A percentile compares a stretch with the other conserved stretches of the same genome.
Conservation (phyloP, 257 asterid species). For the Plantago major region DNA sequence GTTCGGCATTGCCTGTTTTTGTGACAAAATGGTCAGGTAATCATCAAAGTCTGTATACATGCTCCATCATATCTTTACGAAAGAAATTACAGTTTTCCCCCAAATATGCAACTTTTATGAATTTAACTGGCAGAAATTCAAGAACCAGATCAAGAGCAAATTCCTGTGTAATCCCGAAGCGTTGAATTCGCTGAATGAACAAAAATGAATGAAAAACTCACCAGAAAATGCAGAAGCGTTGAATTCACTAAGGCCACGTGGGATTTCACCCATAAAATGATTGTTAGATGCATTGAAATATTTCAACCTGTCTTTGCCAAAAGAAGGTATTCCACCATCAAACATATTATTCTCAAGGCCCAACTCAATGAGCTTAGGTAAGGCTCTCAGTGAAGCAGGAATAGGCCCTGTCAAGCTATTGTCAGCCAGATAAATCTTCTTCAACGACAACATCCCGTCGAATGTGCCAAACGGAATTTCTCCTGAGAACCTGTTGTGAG, state of each 20-base stretch:
- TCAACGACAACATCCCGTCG: constrained; percentile 49
- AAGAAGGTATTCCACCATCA: constrained; percentile 50
- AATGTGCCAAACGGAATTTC: constrained; percentile 38
- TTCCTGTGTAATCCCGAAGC: too few species aligned
- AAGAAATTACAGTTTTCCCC: not conserved
- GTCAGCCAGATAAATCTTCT: constrained; percentile 56
- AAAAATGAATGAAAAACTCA: constrained; percentile 3
- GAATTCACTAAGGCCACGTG: constrained; percentile 34
- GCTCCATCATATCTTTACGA: not conserved
- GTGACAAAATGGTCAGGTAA: not conserved
- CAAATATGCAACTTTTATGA: not conserved
- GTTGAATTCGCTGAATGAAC: not conserved
- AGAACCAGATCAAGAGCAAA: not conserved
- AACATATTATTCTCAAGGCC: constrained; percentile 52
- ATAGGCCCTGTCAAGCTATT: constrained; percentile 54
- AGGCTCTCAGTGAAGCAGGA: constrained; percentile 37
- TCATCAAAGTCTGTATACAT: not conserved
- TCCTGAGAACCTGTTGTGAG: constrained; percentile 54
- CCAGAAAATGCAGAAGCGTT: constrained; percentile 46
- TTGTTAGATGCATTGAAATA: constrained; percentile 48
- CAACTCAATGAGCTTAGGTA: constrained; percentile 58
- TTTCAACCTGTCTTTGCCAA: constrained; percentile 28
- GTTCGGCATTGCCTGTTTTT: constrained; percentile 48
- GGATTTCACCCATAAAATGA: constrained; percentile 55
- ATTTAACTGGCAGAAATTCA: not conserved